Base-by-base conservation (phyloP, 2,329 filamentous ascomycete genomes). In the Macrophomina tecta region DNA sequence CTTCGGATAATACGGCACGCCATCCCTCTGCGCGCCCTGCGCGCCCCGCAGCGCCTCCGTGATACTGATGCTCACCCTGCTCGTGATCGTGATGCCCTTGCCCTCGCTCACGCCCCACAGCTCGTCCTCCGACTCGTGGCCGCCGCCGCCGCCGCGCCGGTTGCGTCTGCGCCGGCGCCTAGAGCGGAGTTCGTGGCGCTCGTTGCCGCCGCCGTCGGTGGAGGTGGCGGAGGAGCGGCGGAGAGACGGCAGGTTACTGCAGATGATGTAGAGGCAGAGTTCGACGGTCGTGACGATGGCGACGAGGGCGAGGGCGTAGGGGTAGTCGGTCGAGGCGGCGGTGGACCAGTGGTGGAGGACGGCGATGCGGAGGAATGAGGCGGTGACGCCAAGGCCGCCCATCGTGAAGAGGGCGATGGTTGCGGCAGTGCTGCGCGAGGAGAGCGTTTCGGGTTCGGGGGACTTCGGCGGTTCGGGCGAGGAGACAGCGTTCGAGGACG, bases 301-400 rank as follows among this genome's bases (percentile, higher is more conserved):
- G 28, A 53, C 18, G 8, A 32, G 14, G 40, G 5, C 55, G 36
- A 67, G 46, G 11, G 30, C 53, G 65, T 63, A 63, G 30, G 65
- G 42, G 11, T 42, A 32, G 56, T 62, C 55, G 42, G 42, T 36
- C 2, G 52, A 38, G 5, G 52, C 8, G 40, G 40, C 36, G 23
- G 34, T 32, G 32, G 45, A 32, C 7, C n/a, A 32, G 9, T 63
- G 56, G 28, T 64, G 45, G 14, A 55, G 56, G 36, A 56, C 49
- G 49, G 45, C 45, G 23, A 64, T n/a, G 65, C 65, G 65, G 3
- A 67, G 58, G 9, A 23, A n/a, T 2, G 65, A 67, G 12, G 56
- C 14, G 42, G 56, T 14, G 32, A 67, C 14, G 45, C 42, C 32
- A 34, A 12, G 14, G 42, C 46, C 48, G 40, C 34, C 58, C 23